Evolutionary conservation across 1,284 basidiomycete genomes (phyloP).

Genomic region (Heterobasidion parviporum): DNA sequence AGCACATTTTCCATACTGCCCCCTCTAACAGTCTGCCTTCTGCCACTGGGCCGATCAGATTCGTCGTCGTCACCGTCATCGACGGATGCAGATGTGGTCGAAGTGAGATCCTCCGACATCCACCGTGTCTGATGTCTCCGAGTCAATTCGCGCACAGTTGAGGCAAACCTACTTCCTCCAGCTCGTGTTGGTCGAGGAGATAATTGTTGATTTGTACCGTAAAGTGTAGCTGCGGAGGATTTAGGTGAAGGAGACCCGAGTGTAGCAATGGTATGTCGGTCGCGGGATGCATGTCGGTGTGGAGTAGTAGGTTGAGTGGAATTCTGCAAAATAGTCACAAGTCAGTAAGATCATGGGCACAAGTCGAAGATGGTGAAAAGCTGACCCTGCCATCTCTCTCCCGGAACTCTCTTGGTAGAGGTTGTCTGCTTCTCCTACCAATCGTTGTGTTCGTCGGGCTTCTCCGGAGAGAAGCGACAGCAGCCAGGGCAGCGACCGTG

Average conservation of each 20-base stretch:
- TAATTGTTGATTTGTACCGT: constrained; percentile 8
- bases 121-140: constrained; percentile 43
- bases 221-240: constrained; percentile 6
- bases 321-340: not conserved
- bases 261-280: constrained; percentile 6
- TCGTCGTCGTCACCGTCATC: constrained; percentile 20
- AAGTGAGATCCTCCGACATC: constrained; percentile 29
- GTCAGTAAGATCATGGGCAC: not conserved
- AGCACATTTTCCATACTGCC: constrained; percentile 63
- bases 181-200: constrained; percentile 24
- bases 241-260: constrained; percentile 15
- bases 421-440: constrained; percentile 41
- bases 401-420: constrained; percentile 56
- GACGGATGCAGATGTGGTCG: constrained; percentile 15
- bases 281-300: constrained; percentile 3
- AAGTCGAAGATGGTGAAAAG: not conserved
- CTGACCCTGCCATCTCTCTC: constrained; percentile 39
- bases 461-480: constrained; percentile 46
- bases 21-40: constrained; percentile 29
- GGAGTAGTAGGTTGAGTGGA: constrained; percentile 9
- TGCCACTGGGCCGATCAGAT: constrained; percentile 16
- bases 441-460: constrained; percentile 26
- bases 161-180: constrained; percentile 28
- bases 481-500: constrained; percentile 49
- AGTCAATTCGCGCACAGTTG: constrained; percentile 35